A percentile compares a stretch with the other conserved stretches of the same genome.
These are phyloP conservation scores for Diaporthe batatas DNA, from an alignment of 2,329 filamentous ascomycete genomes.

Conservation along the genomic window DNA sequence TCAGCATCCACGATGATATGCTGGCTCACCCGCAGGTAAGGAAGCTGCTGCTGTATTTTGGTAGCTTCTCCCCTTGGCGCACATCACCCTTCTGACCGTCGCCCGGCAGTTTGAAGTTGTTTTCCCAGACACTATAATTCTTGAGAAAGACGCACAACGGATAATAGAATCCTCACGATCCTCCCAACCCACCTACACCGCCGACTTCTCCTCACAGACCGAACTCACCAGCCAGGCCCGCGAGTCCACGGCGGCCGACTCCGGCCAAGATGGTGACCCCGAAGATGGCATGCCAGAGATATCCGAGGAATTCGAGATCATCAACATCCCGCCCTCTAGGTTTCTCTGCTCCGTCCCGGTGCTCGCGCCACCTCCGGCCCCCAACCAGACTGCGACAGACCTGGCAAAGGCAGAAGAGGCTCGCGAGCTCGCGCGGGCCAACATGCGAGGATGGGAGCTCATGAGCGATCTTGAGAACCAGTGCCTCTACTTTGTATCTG, in stretches of 20 bases:
- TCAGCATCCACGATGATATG: slow-evolving; percentile 90
- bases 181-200: slow-evolving; percentile 54
- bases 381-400: slow-evolving; percentile 76
- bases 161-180: slow-evolving; percentile 62
- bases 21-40: slow-evolving; percentile 86
- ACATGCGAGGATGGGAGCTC: slow-evolving; percentile 83
- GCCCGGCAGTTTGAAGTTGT: slow-evolving; percentile 79
- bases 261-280: slow-evolving; percentile 47
- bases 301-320: slow-evolving; percentile 75
- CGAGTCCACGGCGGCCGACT: slow-evolving; percentile 52
- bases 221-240: slow-evolving; percentile 55
- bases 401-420: slow-evolving; percentile 80
- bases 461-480: slow-evolving; percentile 81
- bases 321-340: slow-evolving; percentile 76
- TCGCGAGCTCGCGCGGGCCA: slow-evolving; percentile 83
- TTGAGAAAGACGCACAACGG: slow-evolving; percentile 76
- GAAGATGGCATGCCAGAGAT: slow-evolving; percentile 53
- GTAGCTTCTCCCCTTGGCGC: neutral
- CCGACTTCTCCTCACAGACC: slow-evolving; percentile 57
- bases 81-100: neutral
- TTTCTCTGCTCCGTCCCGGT: slow-evolving; percentile 90
- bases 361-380: slow-evolving; percentile 68
- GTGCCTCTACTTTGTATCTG: slow-evolving; percentile 85
- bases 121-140: slow-evolving; percentile 79
- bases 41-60: neutral